Evolutionary conservation across 306 rosid species (phyloP).

Genomic region (Sophora flavescens): DNA sequence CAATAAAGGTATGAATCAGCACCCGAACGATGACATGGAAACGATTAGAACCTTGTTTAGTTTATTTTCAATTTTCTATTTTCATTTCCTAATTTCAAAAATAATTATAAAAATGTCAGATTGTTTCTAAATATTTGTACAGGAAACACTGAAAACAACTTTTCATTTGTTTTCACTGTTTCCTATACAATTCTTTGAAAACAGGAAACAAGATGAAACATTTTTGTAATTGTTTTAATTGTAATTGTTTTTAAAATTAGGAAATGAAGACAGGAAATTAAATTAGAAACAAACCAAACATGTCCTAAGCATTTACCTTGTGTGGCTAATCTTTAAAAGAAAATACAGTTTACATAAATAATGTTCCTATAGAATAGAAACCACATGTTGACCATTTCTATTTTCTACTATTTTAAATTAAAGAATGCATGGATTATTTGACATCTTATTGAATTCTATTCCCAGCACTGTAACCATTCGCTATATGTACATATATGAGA

Average conservation of each 20-base stretch:
- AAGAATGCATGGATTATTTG: conserved; percentile 2
- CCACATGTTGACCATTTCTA: neutral
- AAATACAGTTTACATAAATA: neutral
- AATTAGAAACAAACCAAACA: too few relatives aligned
- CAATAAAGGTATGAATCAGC: neutral
- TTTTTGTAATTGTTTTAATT: too few relatives aligned
- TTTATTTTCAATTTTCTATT: too few relatives aligned
- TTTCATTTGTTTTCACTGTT: too few relatives aligned
- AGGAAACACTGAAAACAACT: too few relatives aligned
- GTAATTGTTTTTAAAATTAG: too few relatives aligned
- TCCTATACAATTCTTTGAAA: too few relatives aligned
- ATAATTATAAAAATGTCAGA: too few relatives aligned
- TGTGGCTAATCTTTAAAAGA: neutral
- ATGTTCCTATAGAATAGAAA: neutral
- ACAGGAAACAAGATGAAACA: too few relatives aligned
- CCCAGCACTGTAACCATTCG: neutral
- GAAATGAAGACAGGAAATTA: too few relatives aligned
- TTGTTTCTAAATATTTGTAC: too few relatives aligned
- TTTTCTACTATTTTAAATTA: neutral
- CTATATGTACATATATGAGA: neutral
- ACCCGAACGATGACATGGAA: neutral
- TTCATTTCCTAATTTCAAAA: too few relatives aligned
- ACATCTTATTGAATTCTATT: conserved; percentile 24
- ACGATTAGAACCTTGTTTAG: neutral
- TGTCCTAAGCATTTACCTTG: conserved; percentile 28